A percentile compares a stretch with the other conserved stretches of the same genome.
phyloP scores from a whole-genome alignment of 352 stramenopile species.

The Nothophytophthora sp. region DNA sequence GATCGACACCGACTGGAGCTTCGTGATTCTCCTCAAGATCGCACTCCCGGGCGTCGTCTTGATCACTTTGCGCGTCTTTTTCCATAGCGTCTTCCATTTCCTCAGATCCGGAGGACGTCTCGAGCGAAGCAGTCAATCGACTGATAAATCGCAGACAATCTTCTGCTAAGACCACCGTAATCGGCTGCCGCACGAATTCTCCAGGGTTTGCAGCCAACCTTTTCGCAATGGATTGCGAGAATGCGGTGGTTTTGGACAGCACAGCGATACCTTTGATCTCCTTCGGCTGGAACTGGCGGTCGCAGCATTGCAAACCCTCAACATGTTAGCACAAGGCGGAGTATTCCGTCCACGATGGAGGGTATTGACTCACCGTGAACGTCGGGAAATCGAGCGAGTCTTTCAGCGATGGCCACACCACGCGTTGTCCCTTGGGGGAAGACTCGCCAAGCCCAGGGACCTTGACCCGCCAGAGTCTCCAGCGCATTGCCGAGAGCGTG shows the following conservation, averaged over 20 bases:
- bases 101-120: not conserved
- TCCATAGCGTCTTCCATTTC: not conserved
- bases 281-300: not conserved
- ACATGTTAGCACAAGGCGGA: no score
- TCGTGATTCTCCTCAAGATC: not conserved
- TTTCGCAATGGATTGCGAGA: constrained; percentile 11
- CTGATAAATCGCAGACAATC: constrained; percentile 17
- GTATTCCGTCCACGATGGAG: no score
- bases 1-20: not conserved
- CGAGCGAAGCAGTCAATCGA: constrained; percentile 3
- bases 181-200: constrained; percentile 4
- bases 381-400: constrained; percentile 34
- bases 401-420: constrained; percentile 44
- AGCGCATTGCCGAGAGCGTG: constrained; percentile 31
- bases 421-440: not conserved
- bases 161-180: constrained; percentile 15
- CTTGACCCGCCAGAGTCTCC: constrained; percentile 26
- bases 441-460: not conserved
- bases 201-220: constrained; percentile 5
- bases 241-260: constrained; percentile 2
- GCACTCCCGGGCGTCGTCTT: not conserved
- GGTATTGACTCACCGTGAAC: constrained; percentile 23
- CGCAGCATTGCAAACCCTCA: not conserved
- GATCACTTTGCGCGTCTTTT: not conserved
- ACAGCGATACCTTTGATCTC: constrained; percentile 4